Percentiles rank a stretch among this genome's conserved stretches.
phyloP scores from a whole-genome alignment of 169 alveolate species.

The Eimeria tenella region DNA sequence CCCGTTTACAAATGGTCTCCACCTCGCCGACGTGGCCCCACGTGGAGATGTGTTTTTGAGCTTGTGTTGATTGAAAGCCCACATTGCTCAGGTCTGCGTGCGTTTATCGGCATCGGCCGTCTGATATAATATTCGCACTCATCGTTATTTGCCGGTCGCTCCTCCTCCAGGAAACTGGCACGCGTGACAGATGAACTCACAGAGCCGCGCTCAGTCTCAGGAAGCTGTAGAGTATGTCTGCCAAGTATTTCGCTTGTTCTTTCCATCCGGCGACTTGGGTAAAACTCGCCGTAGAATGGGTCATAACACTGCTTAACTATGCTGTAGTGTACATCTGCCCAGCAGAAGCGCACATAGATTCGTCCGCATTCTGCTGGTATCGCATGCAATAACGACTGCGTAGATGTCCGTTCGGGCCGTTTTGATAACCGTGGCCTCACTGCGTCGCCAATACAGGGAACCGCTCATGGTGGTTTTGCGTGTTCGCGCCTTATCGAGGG shows the following conservation, averaged over 20 bases:
- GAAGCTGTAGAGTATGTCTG: slow-evolving; percentile 9
- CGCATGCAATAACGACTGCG: neutral
- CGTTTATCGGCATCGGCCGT: neutral
- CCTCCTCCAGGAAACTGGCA: neutral
- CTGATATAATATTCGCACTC: neutral
- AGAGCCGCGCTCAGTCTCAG: slow-evolving; percentile 6
- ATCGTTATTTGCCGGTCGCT: no score
- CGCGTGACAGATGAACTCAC: slow-evolving; percentile 3
- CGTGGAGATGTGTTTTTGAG: neutral
- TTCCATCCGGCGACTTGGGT: slow-evolving; percentile 11
- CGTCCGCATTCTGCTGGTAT: neutral
- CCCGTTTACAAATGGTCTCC: no score
- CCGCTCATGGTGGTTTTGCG: neutral
- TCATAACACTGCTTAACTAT: neutral
- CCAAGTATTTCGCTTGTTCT: neutral
- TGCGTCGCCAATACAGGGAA: slow-evolving; percentile 24
- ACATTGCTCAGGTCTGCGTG: slow-evolving; percentile 34
- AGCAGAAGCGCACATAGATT: neutral
- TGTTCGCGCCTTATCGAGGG: neutral
- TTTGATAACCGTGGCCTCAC: neutral
- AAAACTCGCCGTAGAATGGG: neutral
- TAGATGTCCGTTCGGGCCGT: slow-evolving; percentile 15
- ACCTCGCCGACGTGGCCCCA: neutral
- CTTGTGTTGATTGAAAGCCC: slow-evolving; percentile 18
- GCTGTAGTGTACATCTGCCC: slow-evolving; percentile 32